Base-by-base conservation (phyloP, 1,284 basidiomycete genomes). In the Apiotrichum veenhuisii region DNA sequence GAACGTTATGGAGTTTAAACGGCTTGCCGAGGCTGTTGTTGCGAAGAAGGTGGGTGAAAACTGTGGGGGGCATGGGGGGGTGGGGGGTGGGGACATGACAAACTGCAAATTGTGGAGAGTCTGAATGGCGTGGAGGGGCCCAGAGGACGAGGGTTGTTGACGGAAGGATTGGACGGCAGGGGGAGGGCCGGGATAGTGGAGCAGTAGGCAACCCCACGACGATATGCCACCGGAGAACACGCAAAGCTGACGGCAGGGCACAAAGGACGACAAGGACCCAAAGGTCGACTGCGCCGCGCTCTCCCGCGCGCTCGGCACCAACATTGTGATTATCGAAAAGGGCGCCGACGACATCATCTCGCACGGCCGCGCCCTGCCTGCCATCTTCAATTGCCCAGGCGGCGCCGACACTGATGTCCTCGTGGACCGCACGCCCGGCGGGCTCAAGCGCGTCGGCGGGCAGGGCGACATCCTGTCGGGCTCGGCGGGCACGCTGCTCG, bases 381-480 rank as follows among this genome's bases (percentile, higher is more conserved):
- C 59, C 3, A 58, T 64, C 25, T 55, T 75, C 1, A 37, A 65
- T 3, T 54, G 57, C 30, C 26, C 48, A 37, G 26, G 37, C 15
- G 55, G 25, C 27, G 34, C 45, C 25, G 45, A 54, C n/a, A 56
- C 55, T 0, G 63, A 70, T 57, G 50, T 52, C 25, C 50, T 63
- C 2, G 53, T 54, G 20, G 48, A 42, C 36, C 5, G 8, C 26
- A 42, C 43, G 23, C 52, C 83, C 54, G 95, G 95, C 3, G 91
- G 92, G 1, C 71, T 92, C 63, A 96, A 96, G 78, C 82, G 95
- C 52, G 94, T 92, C 66, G 95, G 95, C 22, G 94, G 94, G 1
- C 95, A 98, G 74, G 95, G 95, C 0, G 95, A 98, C 75, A 86
- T 98, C 46, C 76, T 98, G 52, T 88, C 87, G 64, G 95, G 95